phyloP scores from a whole-genome alignment of 441 rosid genomes.

The Theobroma grandiflorum region DNA sequence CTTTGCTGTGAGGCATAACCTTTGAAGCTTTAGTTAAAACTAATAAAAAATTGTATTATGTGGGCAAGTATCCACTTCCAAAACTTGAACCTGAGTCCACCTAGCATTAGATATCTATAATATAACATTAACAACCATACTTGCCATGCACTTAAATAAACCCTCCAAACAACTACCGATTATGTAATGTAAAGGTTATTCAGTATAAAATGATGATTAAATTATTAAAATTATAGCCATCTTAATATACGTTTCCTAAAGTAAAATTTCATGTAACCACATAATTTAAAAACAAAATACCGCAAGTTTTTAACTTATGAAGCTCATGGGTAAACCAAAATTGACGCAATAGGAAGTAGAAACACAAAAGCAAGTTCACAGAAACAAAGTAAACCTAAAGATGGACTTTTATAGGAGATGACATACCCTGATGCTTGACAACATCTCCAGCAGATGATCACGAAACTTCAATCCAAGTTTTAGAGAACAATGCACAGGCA shows the following conservation, averaged over 20 bases:
- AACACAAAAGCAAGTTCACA: neutral
- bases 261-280: neutral
- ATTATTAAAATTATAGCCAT: neutral
- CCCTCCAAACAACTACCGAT: neutral
- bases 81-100: neutral
- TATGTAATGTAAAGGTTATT: neutral
- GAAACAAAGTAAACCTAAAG: conserved; percentile 2
- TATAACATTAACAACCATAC: neutral
- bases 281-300: too few relatives aligned
- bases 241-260: neutral
- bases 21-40: neutral
- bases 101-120: neutral
- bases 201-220: neutral
- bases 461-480: conserved; percentile 98
- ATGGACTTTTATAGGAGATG: neutral
- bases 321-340: neutral
- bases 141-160: neutral
- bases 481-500: conserved; percentile 92
- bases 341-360: neutral
- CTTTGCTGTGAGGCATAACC: neutral
- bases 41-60: neutral
- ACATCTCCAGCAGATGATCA: conserved; percentile 96
- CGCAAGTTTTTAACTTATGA: neutral
- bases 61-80: neutral
- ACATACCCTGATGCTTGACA: conserved; percentile 91